Evolutionary conservation across 768 basidiomycete genomes (phyloP).

Genomic region (Mycena pura): DNA sequence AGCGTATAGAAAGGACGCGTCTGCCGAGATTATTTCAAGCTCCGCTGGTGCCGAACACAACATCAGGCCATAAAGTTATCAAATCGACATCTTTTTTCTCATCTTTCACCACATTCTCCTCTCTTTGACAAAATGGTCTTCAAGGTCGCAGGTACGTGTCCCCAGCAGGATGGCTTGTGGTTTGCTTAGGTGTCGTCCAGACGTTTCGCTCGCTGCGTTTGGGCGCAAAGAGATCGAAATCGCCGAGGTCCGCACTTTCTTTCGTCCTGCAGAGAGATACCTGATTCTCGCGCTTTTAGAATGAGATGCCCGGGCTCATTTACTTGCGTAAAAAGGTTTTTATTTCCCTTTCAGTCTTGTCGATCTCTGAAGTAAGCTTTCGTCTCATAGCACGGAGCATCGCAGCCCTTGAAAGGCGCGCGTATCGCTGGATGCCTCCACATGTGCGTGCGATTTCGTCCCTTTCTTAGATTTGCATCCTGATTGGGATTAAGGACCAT

Average conservation of each 20-base stretch:
- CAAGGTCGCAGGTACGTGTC: constrained; percentile 83
- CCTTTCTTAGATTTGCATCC: not conserved
- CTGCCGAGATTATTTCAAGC: constrained; percentile 31
- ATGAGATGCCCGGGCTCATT: constrained; percentile 97
- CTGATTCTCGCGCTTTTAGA: constrained; percentile 53
- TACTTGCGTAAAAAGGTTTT: constrained; percentile 86
- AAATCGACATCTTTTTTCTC: constrained; percentile 33
- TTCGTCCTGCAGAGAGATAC: constrained; percentile 11
- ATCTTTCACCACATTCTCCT: constrained; percentile 6
- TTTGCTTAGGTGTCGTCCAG: constrained; percentile 45
- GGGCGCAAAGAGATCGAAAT: constrained; percentile 99
- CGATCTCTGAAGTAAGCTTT: constrained; percentile 25
- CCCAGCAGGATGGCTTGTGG: not conserved
- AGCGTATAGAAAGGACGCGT: no score
- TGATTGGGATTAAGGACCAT: constrained; percentile 79
- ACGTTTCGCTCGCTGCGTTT: constrained; percentile 97
- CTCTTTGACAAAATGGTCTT: constrained; percentile 65
- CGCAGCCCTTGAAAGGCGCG: constrained; percentile 91
- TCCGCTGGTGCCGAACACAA: constrained; percentile 14
- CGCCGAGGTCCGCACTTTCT: constrained; percentile 74
- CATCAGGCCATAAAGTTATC: constrained; percentile 1
- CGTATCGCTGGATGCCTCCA: constrained; percentile 98
- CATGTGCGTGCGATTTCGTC: constrained; percentile 63
- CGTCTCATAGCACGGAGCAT: constrained; percentile 65
- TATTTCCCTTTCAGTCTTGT: not conserved